These are phyloP conservation scores for Ilex paraguariensis DNA, from an alignment of 305 asterid species.

Conservation along the genomic window DNA sequence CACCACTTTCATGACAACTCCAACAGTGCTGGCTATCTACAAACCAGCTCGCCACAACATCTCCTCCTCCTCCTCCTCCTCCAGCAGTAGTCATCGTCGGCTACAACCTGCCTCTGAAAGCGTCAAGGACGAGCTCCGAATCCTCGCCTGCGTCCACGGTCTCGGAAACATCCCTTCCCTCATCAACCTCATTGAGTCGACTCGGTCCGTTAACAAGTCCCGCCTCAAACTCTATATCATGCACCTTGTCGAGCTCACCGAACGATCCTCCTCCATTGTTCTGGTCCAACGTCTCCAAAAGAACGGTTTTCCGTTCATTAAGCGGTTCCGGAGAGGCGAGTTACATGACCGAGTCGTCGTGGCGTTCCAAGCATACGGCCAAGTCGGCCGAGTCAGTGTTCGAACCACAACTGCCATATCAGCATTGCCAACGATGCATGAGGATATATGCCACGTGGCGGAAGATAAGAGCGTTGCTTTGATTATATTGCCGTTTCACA, in stretches of 20 bases:
- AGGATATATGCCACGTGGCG: constrained; percentile 35
- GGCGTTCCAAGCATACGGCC: constrained; percentile 16
- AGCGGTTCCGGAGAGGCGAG: constrained; percentile 11
- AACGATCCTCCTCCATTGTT: constrained; percentile 34
- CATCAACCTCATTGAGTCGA: constrained; percentile 22
- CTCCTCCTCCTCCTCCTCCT: neutral
- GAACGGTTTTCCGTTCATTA: constrained; percentile 34
- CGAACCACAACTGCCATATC: constrained; percentile 35
- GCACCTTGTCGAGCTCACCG: constrained; percentile 37
- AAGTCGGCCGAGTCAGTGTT: constrained; percentile 25
- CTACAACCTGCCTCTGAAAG: neutral
- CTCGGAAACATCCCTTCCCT: constrained; percentile 20
- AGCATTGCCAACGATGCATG: constrained; percentile 29
- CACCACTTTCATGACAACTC: constrained; percentile 52
- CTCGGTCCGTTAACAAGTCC: constrained; percentile 12
- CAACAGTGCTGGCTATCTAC: constrained; percentile 32
- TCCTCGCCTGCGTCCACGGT: constrained; percentile 30
- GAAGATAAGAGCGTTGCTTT: constrained; percentile 23
- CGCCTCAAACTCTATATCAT: constrained; percentile 29
- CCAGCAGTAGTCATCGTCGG: neutral
- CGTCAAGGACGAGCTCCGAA: constrained; percentile 10
- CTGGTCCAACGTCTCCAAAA: constrained; percentile 29
- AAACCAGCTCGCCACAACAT: constrained; percentile 19
- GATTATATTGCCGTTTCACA: constrained; percentile 36
- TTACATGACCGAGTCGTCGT: constrained; percentile 13